A percentile compares a stretch with the other conserved stretches of the same genome.
Evolutionary conservation across 2,329 filamentous ascomycete species (phyloP).

Genomic region (Endocalyx cinctus): DNA sequence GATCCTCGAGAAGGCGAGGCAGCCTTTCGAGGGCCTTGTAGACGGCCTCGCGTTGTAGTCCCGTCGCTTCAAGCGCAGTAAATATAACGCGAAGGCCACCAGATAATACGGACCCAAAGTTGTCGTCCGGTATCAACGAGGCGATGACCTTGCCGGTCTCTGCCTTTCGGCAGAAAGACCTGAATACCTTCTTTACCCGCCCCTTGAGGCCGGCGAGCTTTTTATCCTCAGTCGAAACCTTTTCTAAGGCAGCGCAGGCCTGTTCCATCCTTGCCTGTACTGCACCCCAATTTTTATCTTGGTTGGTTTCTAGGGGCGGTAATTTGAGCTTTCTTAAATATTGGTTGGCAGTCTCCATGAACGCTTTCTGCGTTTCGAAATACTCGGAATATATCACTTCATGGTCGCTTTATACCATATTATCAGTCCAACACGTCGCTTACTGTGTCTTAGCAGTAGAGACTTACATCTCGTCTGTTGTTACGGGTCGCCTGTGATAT

Average conservation of each 20-base stretch:
- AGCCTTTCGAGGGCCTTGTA: slow-evolving; percentile 5
- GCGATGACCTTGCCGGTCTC: slow-evolving; percentile 2
- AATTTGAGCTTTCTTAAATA: slow-evolving; percentile 3
- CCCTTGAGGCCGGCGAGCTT: not conserved
- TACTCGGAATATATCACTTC: slow-evolving; percentile 4
- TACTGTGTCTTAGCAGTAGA: not conserved
- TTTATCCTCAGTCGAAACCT: slow-evolving; percentile 1
- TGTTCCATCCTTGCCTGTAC: slow-evolving; percentile 1
- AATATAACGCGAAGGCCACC: slow-evolving; percentile 5
- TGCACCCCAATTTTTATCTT: not conserved
- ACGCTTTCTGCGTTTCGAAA: slow-evolving; percentile 1
- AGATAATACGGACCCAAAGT: slow-evolving; percentile 1
- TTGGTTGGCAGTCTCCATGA: slow-evolving; percentile 3
- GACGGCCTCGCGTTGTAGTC: slow-evolving; percentile 1
- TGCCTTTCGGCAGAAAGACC: slow-evolving; percentile 3
- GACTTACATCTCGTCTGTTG: slow-evolving; percentile 1
- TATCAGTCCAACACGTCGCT: not conserved
- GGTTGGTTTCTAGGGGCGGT: not conserved
- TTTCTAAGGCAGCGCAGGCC: slow-evolving; percentile 3
- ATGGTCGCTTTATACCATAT: not conserved
- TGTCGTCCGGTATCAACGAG: slow-evolving; percentile 4
- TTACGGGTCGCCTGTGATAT: too few species aligned
- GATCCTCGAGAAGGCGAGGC: slow-evolving; percentile 5
- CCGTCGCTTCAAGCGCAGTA: slow-evolving; percentile 4
- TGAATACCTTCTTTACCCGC: slow-evolving; percentile 3